These are phyloP conservation scores for Azolla pinnata DNA, from an alignment of 75 land plant genomes.

Conservation along the genomic window DNA sequence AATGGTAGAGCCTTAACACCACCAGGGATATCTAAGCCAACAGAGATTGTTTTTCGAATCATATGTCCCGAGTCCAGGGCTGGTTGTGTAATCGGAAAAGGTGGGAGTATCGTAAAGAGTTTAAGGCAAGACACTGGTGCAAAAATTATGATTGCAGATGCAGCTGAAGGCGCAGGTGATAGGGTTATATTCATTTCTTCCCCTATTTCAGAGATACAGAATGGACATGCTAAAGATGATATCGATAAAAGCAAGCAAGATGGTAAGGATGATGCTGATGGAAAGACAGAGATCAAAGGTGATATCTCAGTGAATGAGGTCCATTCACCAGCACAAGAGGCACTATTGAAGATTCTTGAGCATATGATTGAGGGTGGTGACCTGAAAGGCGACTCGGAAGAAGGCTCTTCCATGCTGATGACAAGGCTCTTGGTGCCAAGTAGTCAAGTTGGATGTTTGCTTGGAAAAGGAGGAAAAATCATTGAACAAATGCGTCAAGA, in stretches of 20 bases:
- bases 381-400: not conserved
- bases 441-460: constrained; percentile 66
- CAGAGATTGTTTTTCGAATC: constrained; percentile 48
- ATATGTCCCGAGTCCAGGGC: constrained; percentile 59
- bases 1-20: not conserved
- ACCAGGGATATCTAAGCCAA: not conserved
- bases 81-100: constrained; percentile 74
- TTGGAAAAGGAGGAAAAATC: constrained; percentile 84
- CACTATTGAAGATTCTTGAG: constrained; percentile 54
- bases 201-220: constrained; percentile 13
- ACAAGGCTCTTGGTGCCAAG: constrained; percentile 66
- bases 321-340: constrained; percentile 70
- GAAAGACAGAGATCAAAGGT: too few relatives aligned
- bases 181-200: constrained; percentile 54
- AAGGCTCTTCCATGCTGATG: constrained; percentile 21
- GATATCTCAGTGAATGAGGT: too few relatives aligned
- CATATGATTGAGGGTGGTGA: constrained; percentile 50
- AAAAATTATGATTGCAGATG: constrained; percentile 41
- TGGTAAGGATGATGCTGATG: constrained; percentile 25
- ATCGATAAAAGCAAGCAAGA: constrained; percentile 16
- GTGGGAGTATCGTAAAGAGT: constrained; percentile 47
- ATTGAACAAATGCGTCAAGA: constrained; percentile 89
- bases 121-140: constrained; percentile 62
- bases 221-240: not conserved
- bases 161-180: constrained; percentile 45